phyloP scores from a whole-genome alignment of 1,284 basidiomycete genomes.

The Ustilago curta region DNA sequence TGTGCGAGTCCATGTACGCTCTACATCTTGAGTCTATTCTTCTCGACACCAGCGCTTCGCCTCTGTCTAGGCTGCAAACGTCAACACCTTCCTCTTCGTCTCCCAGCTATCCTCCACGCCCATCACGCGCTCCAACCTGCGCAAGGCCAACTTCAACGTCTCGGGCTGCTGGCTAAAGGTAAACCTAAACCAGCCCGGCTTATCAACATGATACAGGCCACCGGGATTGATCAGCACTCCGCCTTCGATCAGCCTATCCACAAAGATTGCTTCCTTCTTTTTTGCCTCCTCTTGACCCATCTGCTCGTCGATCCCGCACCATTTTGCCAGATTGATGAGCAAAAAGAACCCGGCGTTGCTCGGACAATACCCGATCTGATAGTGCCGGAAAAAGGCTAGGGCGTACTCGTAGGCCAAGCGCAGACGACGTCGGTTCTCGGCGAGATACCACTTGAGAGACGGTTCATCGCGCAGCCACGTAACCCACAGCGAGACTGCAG shows the following conservation, averaged over 20 bases:
- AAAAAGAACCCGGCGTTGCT: constrained; percentile 57
- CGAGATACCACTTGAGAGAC: constrained; percentile 54
- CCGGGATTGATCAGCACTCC: constrained; percentile 54
- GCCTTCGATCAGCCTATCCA: constrained; percentile 29
- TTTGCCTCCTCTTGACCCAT: constrained; percentile 7
- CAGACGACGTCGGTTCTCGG: constrained; percentile 49
- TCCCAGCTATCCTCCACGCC: constrained; percentile 33
- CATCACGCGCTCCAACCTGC: constrained; percentile 39
- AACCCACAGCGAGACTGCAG: constrained; percentile 40
- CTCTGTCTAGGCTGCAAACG: constrained; percentile 1
- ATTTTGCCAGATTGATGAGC: constrained; percentile 37
- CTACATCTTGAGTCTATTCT: neutral
- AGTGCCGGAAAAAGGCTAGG: constrained; percentile 27
- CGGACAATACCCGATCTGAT: constrained; percentile 39
- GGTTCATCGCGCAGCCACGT: constrained; percentile 40
- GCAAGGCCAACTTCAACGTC: constrained; percentile 46
- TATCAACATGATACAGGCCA: constrained; percentile 52
- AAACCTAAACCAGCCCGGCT: constrained; percentile 51
- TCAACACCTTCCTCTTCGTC: constrained; percentile 6
- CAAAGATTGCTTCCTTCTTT: constrained; percentile 32
- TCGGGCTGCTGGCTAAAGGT: constrained; percentile 51
- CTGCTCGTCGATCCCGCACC: constrained; percentile 3
- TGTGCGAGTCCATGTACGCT: too few species aligned
- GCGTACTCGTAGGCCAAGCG: constrained; percentile 33
- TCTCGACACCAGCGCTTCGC: constrained; percentile 10